Conservation (phyloP, 2,329 filamentous ascomycete genomes). For the Paraphoma sp. region DNA sequence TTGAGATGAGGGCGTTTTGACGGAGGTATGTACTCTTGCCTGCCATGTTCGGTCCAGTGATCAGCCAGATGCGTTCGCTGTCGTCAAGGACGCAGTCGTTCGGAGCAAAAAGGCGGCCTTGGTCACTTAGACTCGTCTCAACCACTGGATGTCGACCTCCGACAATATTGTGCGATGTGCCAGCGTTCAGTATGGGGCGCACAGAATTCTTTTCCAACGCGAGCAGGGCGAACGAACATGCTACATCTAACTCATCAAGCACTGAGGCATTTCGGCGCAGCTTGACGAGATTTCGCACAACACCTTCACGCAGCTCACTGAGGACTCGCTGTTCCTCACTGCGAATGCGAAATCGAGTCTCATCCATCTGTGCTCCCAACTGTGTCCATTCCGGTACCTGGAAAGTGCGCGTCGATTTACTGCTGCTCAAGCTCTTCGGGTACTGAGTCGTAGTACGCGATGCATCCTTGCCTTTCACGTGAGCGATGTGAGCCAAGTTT, state of each 20-base stretch:
- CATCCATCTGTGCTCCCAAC: constrained; percentile 81
- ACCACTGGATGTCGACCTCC: constrained; percentile 93
- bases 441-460: constrained; percentile 43
- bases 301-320: constrained; percentile 72
- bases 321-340: constrained; percentile 86
- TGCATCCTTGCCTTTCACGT: constrained; percentile 81
- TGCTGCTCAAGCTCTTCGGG: constrained; percentile 71
- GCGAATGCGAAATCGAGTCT: constrained; percentile 77
- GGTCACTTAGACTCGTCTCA: constrained; percentile 77
- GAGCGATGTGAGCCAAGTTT: constrained; percentile 85
- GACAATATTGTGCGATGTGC: constrained; percentile 74
- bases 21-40: constrained; percentile 96
- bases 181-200: constrained; percentile 73
- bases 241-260: constrained; percentile 90
- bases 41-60: constrained; percentile 94
- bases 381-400: constrained; percentile 83
- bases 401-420: constrained; percentile 84
- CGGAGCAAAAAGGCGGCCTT: constrained; percentile 80
- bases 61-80: constrained; percentile 72
- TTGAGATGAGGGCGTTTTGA: constrained; percentile 92
- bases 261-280: constrained; percentile 89
- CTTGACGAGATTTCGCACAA: constrained; percentile 82
- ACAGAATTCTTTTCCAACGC: constrained; percentile 76
- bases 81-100: constrained; percentile 89
- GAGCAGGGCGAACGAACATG: constrained; percentile 81